These are phyloP conservation scores for Tagetes erecta DNA, from an alignment of 129 eudicot genomes.

Conservation along the genomic window DNA sequence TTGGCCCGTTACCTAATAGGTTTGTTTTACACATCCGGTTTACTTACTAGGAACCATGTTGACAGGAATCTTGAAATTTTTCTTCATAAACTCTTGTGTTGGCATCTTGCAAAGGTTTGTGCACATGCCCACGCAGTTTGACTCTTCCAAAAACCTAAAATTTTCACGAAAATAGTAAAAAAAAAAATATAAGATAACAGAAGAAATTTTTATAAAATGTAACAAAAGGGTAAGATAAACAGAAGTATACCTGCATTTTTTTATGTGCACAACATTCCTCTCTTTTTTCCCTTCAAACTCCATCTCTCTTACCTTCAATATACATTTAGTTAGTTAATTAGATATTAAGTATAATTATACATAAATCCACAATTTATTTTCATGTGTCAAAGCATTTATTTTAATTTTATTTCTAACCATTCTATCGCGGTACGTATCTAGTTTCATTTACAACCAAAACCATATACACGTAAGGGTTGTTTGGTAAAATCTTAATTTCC, in stretches of 20 bases:
- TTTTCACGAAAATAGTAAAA: background rate
- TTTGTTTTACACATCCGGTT: background rate
- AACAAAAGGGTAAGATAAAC: background rate
- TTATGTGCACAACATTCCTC: constrained; percentile 73
- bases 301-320: constrained; percentile 67
- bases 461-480: too few species aligned
- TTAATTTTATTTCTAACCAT: background rate
- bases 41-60: constrained; percentile 95
- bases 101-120: constrained; percentile 94
- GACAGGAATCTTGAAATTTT: constrained; percentile 66
- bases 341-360: background rate
- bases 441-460: background rate
- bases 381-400: background rate
- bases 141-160: constrained; percentile 78
- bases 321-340: background rate
- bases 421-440: background rate
- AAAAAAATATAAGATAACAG: too few species aligned
- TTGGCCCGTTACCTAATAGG: background rate
- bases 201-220: background rate
- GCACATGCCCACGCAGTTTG: constrained; percentile 92
- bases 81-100: constrained; percentile 75
- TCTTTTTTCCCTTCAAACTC: constrained; percentile 81
- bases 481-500: too few species aligned
- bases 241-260: constrained; percentile 78
- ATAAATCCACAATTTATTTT: background rate